Evolutionary conservation across 768 basidiomycete genomes (phyloP), one percentile per base, ranked within the genome.

Genomic region (Kwoniella newhampshirensis): DNA sequence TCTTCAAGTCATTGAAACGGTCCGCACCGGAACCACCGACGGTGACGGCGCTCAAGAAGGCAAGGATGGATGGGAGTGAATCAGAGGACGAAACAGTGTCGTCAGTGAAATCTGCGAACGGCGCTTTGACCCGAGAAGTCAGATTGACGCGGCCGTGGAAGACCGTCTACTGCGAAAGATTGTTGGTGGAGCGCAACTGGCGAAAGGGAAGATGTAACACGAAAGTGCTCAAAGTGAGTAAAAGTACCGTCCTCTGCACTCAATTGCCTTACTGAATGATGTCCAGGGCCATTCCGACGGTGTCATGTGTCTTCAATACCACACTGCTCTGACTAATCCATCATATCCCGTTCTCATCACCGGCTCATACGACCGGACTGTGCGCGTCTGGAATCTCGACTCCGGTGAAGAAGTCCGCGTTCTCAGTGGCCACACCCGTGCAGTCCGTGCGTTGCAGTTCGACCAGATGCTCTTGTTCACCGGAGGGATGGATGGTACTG

Each of bases 121-220:
- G 53, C 11, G 37, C 30, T 35, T 48, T 71, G 52, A 65, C 65
- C 5, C 43, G 68, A 30, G 64, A 70, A 36, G 54, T 67, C 13
- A 53, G 71, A 36, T 46, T 63, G 55, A 93, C 90, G 15, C 85
- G 92, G 41, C 96, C 94, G 0, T 99, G 96, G 96, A 99, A 99
- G 75, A 86, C 89, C 63, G 94, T 99, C 18, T 99, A 98, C 77
- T 90, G 88, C 72, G 96, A 99, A 75, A 87, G 96, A n/a, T 85
- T 98, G 76, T 86, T 87, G 18, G 84, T 99, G 41, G 96, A 97
- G 77, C 85, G 92, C 45, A 99, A 99, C 76, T 99, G 96, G 96
- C 84, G 94, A 18, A 86, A 90, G 42, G 94, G 94, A 9, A 85
- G 90, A 28, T 94, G 86, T 77, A 86, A 82, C 4, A 87, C 87